Conservation (phyloP, 2,329 filamentous ascomycete genomes). For the Arthrobotrys megalospora region DNA sequence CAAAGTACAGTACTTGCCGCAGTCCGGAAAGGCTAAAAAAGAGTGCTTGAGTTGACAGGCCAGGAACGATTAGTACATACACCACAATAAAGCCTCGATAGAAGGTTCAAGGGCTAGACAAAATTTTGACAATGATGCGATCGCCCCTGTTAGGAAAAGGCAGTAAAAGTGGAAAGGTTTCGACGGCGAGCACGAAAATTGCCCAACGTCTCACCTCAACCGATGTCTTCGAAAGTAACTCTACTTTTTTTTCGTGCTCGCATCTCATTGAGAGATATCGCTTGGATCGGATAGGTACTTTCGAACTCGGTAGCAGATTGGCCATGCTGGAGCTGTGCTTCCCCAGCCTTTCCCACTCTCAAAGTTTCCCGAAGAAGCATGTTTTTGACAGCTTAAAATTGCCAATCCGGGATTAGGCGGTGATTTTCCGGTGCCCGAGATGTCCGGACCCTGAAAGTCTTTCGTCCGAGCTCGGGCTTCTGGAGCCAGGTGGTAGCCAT, state of each 20-base stretch:
- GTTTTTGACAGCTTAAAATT: conserved; percentile 1
- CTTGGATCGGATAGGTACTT: conserved; percentile 25
- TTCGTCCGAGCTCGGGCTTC: conserved; percentile 60
- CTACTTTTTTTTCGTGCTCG: conserved; percentile 18
- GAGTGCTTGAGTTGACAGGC: conserved; percentile 6
- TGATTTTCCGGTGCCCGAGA: conserved; percentile 47
- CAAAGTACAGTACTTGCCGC: conserved; percentile 13
- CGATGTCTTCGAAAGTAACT: conserved; percentile 15
- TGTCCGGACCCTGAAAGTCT: conserved; percentile 56
- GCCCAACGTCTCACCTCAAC: conserved; percentile 23
- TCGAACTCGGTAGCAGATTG: neutral
- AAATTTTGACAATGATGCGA: conserved; percentile 49
- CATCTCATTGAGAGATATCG: conserved; percentile 11
- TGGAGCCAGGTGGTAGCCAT: neutral
- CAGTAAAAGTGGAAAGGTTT: conserved; percentile 14
- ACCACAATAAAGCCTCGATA: conserved; percentile 8
- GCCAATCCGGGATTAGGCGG: conserved; percentile 27
- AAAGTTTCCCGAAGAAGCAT: conserved; percentile 15
- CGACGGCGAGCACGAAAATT: conserved; percentile 37
- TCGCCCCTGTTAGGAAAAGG: conserved; percentile 41
- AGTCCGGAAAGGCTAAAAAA: conserved; percentile 22
- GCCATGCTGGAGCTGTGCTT: neutral
- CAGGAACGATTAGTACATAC: conserved; percentile 4
- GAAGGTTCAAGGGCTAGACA: conserved; percentile 24
- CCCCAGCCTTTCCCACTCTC: conserved; percentile 1